Percentiles rank a stretch among this genome's conserved stretches.
These are phyloP conservation scores for Fusarium pseudoanthophilum DNA, from an alignment of 2,329 filamentous ascomycete genomes.

Conservation along the genomic window DNA sequence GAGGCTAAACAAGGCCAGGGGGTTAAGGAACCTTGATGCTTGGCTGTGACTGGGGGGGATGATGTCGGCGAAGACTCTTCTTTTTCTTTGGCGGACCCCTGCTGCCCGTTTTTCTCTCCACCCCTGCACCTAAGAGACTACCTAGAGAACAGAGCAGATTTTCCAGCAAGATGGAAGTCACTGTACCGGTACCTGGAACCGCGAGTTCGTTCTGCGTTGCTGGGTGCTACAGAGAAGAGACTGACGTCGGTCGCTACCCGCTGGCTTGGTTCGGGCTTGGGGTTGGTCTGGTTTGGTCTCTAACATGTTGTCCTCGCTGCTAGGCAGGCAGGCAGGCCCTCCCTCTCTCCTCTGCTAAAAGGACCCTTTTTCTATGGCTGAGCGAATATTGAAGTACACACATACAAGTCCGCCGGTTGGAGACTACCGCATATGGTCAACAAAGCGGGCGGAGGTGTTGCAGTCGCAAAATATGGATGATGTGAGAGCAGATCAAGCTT, in stretches of 20 bases:
- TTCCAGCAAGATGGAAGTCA: conserved; percentile 33
- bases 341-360: background rate
- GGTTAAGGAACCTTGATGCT: conserved; percentile 42
- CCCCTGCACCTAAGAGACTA: conserved; percentile 19
- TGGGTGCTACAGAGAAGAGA: conserved; percentile 1
- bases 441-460: conserved; percentile 22
- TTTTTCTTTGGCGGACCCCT: conserved; percentile 33
- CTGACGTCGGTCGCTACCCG: conserved; percentile 25
- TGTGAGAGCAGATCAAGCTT: conserved; percentile 10
- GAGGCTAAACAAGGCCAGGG: conserved; percentile 45
- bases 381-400: conserved; percentile 13
- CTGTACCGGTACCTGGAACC: conserved; percentile 46
- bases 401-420: conserved; percentile 12
- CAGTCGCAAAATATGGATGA: conserved; percentile 13
- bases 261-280: conserved; percentile 14
- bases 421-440: conserved; percentile 34
- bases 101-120: conserved; percentile 44
- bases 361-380: conserved; percentile 7
- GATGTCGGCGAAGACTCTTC: conserved; percentile 38
- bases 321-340: background rate
- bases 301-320: conserved; percentile 28
- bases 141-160: conserved; percentile 21
- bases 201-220: conserved; percentile 7
- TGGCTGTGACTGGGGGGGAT: conserved; percentile 41
- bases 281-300: background rate